A percentile compares a stretch with the other conserved stretches of the same genome.
phyloP scores from a whole-genome alignment of 352 stramenopile genomes.

The Plasmopara muralis region DNA sequence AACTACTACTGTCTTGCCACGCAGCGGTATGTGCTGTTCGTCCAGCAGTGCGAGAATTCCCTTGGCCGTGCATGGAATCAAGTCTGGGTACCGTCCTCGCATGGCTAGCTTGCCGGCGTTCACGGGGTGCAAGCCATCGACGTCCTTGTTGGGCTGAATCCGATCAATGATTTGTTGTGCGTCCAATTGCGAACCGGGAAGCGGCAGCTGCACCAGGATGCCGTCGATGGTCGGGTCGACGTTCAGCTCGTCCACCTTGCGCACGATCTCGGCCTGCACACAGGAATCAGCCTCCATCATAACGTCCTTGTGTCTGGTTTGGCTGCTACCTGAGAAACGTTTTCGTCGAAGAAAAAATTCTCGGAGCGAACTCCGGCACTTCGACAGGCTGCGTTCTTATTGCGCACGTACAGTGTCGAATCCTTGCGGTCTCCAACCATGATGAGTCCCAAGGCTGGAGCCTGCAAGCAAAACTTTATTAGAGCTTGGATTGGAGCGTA shows the following conservation, averaged over 20 bases:
- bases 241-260: conserved; percentile 74
- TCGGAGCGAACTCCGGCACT: conserved; percentile 91
- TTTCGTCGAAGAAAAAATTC: conserved; percentile 75
- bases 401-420: conserved; percentile 96
- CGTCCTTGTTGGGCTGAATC: conserved; percentile 95
- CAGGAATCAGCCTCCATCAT: not conserved
- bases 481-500: conserved; percentile 1
- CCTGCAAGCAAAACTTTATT: conserved; percentile 21
- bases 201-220: conserved; percentile 88
- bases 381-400: conserved; percentile 95
- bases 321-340: conserved; percentile 43
- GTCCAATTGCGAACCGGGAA: conserved; percentile 90
- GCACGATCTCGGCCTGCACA: conserved; percentile 42
- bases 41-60: conserved; percentile 96
- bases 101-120: conserved; percentile 93
- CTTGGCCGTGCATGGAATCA: conserved; percentile 96
- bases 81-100: conserved; percentile 76
- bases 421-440: conserved; percentile 96
- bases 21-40: conserved; percentile 71
- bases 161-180: conserved; percentile 89
- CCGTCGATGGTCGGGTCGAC: conserved; percentile 68
- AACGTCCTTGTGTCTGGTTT: not conserved
- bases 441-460: conserved; percentile 95
- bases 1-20: conserved; percentile 94
- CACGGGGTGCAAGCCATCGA: conserved; percentile 97